phyloP scores from a whole-genome alignment of 2,329 filamentous ascomycete genomes.

The Scolecobasidium constrictum region DNA sequence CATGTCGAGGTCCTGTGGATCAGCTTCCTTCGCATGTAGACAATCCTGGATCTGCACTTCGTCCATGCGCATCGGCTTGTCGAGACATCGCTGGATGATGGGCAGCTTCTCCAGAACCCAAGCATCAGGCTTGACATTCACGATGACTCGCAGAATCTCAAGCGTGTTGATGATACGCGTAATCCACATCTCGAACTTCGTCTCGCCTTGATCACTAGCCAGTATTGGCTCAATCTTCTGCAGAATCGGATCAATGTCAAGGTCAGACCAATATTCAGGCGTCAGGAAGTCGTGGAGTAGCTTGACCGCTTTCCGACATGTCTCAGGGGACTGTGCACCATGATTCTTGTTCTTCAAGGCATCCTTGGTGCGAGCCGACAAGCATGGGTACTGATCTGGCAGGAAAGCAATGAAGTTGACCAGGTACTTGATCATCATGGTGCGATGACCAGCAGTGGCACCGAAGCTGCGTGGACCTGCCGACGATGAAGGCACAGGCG shows the following conservation, averaged over 20 bases:
- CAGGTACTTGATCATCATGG: constrained; percentile 85
- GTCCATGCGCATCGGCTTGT: constrained; percentile 81
- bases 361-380: constrained; percentile 52
- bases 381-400: constrained; percentile 72
- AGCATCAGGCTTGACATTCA: constrained; percentile 78
- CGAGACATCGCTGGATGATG: constrained; percentile 73
- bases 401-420: constrained; percentile 90
- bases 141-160: constrained; percentile 79
- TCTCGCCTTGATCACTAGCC: constrained; percentile 52
- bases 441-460: constrained; percentile 46
- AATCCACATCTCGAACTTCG: constrained; percentile 57
- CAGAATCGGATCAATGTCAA: constrained; percentile 76
- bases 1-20: constrained; percentile 42
- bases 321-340: constrained; percentile 52
- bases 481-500: constrained; percentile 43
- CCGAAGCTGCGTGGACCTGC: constrained; percentile 21
- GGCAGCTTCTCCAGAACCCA: constrained; percentile 77
- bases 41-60: constrained; percentile 90
- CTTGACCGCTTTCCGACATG: constrained; percentile 74
- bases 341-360: constrained; percentile 24
- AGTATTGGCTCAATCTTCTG: constrained; percentile 80
- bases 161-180: constrained; percentile 89
- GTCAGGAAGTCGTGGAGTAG: constrained; percentile 78
- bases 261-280: constrained; percentile 79
- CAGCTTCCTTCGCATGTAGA: constrained; percentile 63